These are phyloP conservation scores for Colletotrichum somersetense DNA, from an alignment of 2,329 filamentous ascomycete species.

Conservation along the genomic window DNA sequence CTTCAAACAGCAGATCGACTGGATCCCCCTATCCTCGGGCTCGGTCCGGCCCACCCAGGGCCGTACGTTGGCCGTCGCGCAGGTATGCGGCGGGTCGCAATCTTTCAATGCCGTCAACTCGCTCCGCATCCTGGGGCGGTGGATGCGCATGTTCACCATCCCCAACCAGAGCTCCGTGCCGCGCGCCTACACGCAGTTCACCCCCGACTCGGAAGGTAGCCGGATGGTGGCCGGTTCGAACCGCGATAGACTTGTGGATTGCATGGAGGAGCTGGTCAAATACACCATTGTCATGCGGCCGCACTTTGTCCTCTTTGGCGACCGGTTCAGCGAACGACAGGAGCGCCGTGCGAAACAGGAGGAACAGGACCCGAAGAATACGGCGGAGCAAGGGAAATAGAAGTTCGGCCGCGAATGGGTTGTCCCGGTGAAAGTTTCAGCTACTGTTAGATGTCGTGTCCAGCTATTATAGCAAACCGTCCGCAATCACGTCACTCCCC, in stretches of 20 bases:
- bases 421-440: no score
- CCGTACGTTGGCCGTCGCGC: slow-evolving; percentile 71
- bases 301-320: slow-evolving; percentile 70
- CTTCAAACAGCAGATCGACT: slow-evolving; percentile 79
- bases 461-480: no score
- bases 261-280: slow-evolving; percentile 79
- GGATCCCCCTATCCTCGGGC: slow-evolving; percentile 73
- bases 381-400: no score
- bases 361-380: no score
- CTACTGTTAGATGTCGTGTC: no score
- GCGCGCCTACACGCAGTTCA: slow-evolving; percentile 72
- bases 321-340: slow-evolving; percentile 69
- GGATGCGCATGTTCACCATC: slow-evolving; percentile 78
- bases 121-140: slow-evolving; percentile 73
- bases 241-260: slow-evolving; percentile 72
- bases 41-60: slow-evolving; percentile 76
- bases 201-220: slow-evolving; percentile 51
- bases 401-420: no score
- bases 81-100: slow-evolving; percentile 74
- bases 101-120: slow-evolving; percentile 77
- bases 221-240: slow-evolving; percentile 68
- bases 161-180: slow-evolving; percentile 76
- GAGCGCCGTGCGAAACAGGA: no score
- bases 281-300: slow-evolving; percentile 75
- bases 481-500: no score